phyloP scores from a whole-genome alignment of 495 filamentous ascomycete species.

The Podospora pseudocomata region DNA sequence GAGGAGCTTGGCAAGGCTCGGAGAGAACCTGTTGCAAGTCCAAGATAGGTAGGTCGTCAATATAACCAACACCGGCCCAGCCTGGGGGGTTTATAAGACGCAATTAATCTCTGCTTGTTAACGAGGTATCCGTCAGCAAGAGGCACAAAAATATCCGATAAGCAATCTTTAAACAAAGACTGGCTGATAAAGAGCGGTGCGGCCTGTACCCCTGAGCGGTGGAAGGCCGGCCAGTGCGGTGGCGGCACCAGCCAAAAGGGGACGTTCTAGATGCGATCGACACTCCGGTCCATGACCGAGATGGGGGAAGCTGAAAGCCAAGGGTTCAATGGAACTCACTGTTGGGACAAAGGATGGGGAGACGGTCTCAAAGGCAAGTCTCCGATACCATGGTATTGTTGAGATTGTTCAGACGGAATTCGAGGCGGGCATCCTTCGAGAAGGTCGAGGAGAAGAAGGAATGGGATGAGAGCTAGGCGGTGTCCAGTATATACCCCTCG shows the following conservation, averaged over 20 bases:
- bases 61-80: background rate
- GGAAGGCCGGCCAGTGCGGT: background rate
- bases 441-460: background rate
- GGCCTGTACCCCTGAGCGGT: constrained; percentile 2
- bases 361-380: background rate
- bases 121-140: background rate
- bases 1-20: background rate
- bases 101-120: background rate
- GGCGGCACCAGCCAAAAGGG: constrained; percentile 6
- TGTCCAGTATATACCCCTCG: background rate
- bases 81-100: background rate
- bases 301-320: constrained; percentile 3
- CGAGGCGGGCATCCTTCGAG: background rate
- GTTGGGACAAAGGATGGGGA: background rate
- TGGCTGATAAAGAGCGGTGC: background rate
- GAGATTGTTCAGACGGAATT: background rate
- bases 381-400: background rate
- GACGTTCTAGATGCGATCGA: constrained; percentile 8
- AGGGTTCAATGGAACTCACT: background rate
- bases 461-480: background rate
- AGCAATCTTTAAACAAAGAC: background rate
- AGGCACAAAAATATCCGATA: background rate
- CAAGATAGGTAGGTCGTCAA: background rate
- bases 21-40: background rate
- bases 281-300: constrained; percentile 9